A percentile compares a stretch with the other conserved stretches of the same genome.
Conservation (phyloP, 805 yeast species). For the Wickerhamiella kazuoi region DNA sequence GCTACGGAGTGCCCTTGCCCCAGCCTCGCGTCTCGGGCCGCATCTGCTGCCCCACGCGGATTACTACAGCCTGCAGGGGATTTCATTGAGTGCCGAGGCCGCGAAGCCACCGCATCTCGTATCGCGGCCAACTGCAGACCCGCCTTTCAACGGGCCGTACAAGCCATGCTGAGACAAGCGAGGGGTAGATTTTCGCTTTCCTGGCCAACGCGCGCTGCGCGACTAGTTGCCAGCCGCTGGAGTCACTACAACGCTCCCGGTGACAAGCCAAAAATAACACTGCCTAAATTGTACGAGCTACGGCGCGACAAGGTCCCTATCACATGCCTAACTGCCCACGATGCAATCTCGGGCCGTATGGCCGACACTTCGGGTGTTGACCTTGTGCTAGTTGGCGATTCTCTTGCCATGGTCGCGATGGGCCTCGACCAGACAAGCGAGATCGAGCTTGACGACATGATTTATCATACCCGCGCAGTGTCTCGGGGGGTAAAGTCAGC, state of each 20-base stretch:
- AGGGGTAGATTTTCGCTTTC: too few relatives aligned
- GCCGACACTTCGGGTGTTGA: conserved; percentile 56
- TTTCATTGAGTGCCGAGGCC: too few relatives aligned
- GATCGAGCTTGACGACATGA: conserved; percentile 56
- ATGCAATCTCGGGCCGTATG: conserved; percentile 53
- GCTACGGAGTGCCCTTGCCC: too few relatives aligned
- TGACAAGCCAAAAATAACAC: conserved; percentile 20
- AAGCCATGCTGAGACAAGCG: too few relatives aligned
- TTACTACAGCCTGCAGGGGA: too few relatives aligned
- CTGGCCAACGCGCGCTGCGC: too few relatives aligned
- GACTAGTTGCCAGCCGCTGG: too few relatives aligned
- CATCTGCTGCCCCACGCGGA: too few relatives aligned
- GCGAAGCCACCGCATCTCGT: too few relatives aligned
- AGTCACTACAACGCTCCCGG: conserved; percentile 9
- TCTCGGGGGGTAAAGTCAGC: conserved; percentile 49
- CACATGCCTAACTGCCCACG: conserved; percentile 73
- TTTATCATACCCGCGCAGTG: conserved; percentile 61
- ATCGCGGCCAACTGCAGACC: too few relatives aligned
- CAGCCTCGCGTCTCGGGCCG: too few relatives aligned
- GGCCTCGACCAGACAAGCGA: conserved; percentile 58
- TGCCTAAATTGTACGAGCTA: conserved; percentile 25
- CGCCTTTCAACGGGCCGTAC: too few relatives aligned
- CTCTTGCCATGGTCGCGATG: conserved; percentile 77
- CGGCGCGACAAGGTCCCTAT: conserved; percentile 25
- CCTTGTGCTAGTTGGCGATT: conserved; percentile 70